phyloP scores from a whole-genome alignment of 164 flowering plant genomes.

The Chloranthus sessilifolius region DNA sequence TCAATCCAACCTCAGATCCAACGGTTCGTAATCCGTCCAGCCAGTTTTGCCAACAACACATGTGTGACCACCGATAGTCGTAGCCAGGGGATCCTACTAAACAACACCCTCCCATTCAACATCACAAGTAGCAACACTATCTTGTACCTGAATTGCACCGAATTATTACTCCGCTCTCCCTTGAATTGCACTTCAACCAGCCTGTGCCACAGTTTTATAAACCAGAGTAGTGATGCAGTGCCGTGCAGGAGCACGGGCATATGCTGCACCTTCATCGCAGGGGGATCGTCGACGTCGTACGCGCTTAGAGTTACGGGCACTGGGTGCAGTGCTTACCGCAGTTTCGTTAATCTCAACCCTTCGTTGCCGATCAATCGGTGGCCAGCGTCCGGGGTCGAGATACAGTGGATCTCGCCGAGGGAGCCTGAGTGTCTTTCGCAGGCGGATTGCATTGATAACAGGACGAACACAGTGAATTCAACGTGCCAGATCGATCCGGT shows the following conservation, averaged over 20 bases:
- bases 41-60: conserved; percentile 12
- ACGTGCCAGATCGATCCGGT: conserved; percentile 34
- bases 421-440: conserved; percentile 38
- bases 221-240: conserved; percentile 3
- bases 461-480: conserved; percentile 20
- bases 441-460: conserved; percentile 46
- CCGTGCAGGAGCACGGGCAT: conserved; percentile 22
- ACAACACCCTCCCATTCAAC: conserved; percentile 49
- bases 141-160: conserved; percentile 47
- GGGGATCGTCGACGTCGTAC: conserved; percentile 42
- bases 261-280: conserved; percentile 49
- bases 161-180: conserved; percentile 15
- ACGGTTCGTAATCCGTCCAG: conserved; percentile 26
- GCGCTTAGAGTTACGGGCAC: conserved; percentile 27
- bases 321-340: conserved; percentile 46
- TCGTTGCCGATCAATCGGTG: conserved; percentile 31
- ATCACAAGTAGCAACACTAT: conserved; percentile 50
- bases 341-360: conserved; percentile 41
- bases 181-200: conserved; percentile 44
- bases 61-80: conserved; percentile 27
- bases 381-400: conserved; percentile 46
- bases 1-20: conserved; percentile 25
- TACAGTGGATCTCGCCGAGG: conserved; percentile 43
- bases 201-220: conserved; percentile 27
- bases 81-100: conserved; percentile 42